Conservation (phyloP, 1,139 yeast species). For the Cylindricascospora bacillispora region DNA sequence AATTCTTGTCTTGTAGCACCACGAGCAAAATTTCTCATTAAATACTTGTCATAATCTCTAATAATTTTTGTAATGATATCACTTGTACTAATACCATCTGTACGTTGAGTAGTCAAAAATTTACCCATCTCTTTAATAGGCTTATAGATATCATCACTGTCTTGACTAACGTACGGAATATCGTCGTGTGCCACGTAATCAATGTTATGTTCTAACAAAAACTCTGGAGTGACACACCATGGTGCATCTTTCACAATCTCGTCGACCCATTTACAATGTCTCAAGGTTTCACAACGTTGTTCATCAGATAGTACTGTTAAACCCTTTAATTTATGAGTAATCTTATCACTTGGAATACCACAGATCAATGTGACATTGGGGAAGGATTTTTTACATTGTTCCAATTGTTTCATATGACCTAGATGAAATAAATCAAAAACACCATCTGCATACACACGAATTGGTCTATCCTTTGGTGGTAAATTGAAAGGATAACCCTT, state of each 20-base stretch:
- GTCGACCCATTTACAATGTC: constrained; percentile 94
- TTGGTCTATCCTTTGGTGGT: constrained; percentile 79
- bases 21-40: constrained; percentile 93
- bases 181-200: constrained; percentile 98
- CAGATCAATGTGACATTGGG: constrained; percentile 75
- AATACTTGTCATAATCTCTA: constrained; percentile 88
- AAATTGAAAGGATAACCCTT: constrained; percentile 55
- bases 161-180: constrained; percentile 81
- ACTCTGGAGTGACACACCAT: constrained; percentile 84
- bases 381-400: constrained; percentile 90
- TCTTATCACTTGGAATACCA: constrained; percentile 82
- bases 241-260: constrained; percentile 92
- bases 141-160: constrained; percentile 79
- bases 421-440: constrained; percentile 92
- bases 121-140: constrained; percentile 85
- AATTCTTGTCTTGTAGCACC: constrained; percentile 95
- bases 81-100: constrained; percentile 91
- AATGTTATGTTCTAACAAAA: constrained; percentile 62
- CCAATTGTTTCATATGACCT: constrained; percentile 96
- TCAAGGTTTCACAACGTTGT: constrained; percentile 78
- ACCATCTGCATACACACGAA: constrained; percentile 92
- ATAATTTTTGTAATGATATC: constrained; percentile 92
- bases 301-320: constrained; percentile 78
- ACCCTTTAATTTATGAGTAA: constrained; percentile 88
- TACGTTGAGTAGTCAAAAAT: constrained; percentile 89